Conservation (phyloP, 306 rosid species). For the Carpinus fangiana region DNA sequence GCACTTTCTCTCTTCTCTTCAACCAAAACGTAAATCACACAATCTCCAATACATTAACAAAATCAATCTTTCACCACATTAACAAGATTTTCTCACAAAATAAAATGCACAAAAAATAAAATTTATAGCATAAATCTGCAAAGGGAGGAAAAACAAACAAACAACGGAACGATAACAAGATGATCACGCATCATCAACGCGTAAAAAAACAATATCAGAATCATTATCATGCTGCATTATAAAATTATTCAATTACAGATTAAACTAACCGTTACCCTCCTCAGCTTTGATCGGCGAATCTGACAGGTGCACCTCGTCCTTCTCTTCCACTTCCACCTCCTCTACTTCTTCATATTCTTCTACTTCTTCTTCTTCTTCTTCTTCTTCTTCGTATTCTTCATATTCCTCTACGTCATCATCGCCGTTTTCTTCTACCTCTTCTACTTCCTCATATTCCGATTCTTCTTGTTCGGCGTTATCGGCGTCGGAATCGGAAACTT, state of each 20-base stretch:
- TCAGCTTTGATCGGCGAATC: constrained; percentile 27
- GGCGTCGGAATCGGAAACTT: constrained; percentile 10
- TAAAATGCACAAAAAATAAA: background rate
- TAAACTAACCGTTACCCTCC: constrained; percentile 36
- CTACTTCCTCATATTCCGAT: constrained; percentile 20
- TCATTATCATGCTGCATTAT: background rate
- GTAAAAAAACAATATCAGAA: background rate
- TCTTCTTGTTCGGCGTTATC: constrained; percentile 23
- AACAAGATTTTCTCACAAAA: background rate
- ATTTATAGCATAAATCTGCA: background rate
- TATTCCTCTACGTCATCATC: background rate
- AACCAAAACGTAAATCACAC: background rate
- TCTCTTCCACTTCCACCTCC: constrained; percentile 18
- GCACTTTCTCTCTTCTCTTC: background rate
- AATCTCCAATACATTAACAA: background rate
- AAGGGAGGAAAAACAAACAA: background rate
- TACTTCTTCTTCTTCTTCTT: background rate
- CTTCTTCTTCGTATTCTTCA: constrained; percentile 14
- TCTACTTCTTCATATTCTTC: background rate
- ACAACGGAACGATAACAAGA: background rate
- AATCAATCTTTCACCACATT: background rate
- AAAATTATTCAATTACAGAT: background rate
- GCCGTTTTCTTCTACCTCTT: constrained; percentile 12
- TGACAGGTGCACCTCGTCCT: constrained; percentile 25
- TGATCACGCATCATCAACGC: constrained; percentile 8